Conservation (phyloP, 106 monocot genomes). For the Apostasia ramifera region DNA sequence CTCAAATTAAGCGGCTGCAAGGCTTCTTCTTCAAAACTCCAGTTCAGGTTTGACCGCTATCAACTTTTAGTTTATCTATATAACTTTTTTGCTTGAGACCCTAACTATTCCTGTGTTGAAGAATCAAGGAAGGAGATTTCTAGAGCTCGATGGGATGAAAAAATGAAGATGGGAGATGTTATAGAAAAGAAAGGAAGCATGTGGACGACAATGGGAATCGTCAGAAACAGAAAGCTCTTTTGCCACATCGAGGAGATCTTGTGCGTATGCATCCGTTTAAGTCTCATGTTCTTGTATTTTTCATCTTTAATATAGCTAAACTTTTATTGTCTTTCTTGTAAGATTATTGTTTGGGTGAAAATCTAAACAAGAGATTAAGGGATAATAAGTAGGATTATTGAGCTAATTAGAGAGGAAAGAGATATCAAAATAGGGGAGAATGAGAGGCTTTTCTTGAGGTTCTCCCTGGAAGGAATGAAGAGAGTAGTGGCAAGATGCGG, state of each 20-base stretch:
- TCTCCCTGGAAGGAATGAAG: too few relatives aligned
- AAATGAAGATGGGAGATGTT: slow-evolving; percentile 56
- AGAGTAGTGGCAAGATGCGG: too few relatives aligned
- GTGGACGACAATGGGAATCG: slow-evolving; percentile 71
- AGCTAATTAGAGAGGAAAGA: too few relatives aligned
- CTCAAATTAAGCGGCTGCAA: slow-evolving; percentile 14
- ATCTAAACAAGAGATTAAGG: too few relatives aligned
- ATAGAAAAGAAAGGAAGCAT: slow-evolving; percentile 73
- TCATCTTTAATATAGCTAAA: too few relatives aligned
- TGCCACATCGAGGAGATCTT: slow-evolving; percentile 85
- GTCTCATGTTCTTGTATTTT: neutral
- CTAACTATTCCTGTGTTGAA: neutral
- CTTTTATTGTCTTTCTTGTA: too few relatives aligned
- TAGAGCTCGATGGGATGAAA: slow-evolving; percentile 57
- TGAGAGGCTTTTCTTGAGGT: too few relatives aligned
- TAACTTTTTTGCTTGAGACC: neutral
- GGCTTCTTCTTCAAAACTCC: slow-evolving; percentile 26
- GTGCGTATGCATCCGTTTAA: slow-evolving; percentile 21
- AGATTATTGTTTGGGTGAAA: too few relatives aligned
- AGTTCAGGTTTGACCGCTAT: slow-evolving; percentile 43
- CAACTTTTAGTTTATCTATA: neutral
- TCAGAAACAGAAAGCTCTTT: slow-evolving; percentile 63
- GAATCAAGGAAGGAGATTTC: slow-evolving; percentile 54
- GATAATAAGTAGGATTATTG: too few relatives aligned
- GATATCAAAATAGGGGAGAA: too few relatives aligned